Percentiles rank a stretch among this genome's conserved stretches.
Conservation (phyloP, 371 early-diverging fungal species). For the Sporodiniella umbellata region DNA sequence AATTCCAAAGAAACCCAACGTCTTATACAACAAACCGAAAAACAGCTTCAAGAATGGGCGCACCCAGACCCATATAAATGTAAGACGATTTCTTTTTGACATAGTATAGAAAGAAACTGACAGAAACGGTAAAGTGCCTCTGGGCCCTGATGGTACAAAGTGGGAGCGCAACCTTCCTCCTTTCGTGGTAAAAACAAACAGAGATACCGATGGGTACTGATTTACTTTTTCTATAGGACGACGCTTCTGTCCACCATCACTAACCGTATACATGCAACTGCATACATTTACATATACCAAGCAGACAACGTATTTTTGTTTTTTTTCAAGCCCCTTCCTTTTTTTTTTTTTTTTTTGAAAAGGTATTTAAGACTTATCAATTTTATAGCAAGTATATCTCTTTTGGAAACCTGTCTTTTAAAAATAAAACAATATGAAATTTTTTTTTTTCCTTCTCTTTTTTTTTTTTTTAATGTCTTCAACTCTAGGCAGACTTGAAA, state of each 20-base stretch:
- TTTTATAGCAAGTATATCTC: no score
- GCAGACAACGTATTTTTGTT: no score
- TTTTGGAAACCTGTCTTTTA: no score
- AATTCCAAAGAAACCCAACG: conserved; percentile 65
- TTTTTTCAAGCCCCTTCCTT: no score
- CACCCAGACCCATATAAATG: conserved; percentile 81
- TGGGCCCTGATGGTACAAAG: conserved; percentile 80
- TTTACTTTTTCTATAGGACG: background rate
- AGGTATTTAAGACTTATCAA: no score
- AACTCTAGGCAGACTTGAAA: conserved; percentile 26
- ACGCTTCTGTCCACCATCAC: background rate
- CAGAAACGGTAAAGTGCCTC: conserved; percentile 45
- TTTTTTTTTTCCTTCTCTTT: conserved; percentile 4
- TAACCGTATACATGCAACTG: no score
- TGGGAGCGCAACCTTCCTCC: conserved; percentile 84
- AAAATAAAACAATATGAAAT: no score
- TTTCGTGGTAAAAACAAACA: conserved; percentile 37
- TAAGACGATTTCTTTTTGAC: conserved; percentile 18
- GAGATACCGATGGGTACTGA: no score
- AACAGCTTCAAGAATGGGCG: conserved; percentile 58
- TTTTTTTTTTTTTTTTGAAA: no score
- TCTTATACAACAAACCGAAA: conserved; percentile 64
- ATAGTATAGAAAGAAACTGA: background rate
- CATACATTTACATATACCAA: no score
- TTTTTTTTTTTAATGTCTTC: conserved; percentile 22